Evolutionary conservation across 139 green algal genomes (phyloP), one percentile per base, ranked within the genome.

Genomic region (Micromonas commoda): DNA sequence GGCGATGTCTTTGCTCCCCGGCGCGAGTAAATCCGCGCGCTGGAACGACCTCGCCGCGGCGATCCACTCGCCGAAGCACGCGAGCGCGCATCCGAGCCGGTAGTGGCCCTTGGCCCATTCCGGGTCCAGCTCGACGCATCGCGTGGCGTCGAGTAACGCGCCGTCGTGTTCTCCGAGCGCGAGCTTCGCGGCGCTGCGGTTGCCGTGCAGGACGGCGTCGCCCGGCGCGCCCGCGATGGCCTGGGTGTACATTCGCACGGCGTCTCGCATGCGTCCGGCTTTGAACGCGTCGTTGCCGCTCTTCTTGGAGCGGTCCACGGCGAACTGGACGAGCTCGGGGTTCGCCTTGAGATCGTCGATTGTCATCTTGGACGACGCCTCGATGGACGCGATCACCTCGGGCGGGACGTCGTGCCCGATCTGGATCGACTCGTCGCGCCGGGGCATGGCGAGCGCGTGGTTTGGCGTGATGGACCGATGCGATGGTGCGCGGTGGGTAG

Each of bases 51-150:
- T 24, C 21, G 24, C 28, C 35, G 65, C 77, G n/a, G 53, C 37
- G 6, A 28, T 28, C 24, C n/a, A 68, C 29, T 72, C 71, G 1
- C 45, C 38, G 20, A 52, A 28, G 35, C 28, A 26, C 66, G 52
- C 35, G n/a, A 82, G 39, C 54, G 70, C 71, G 70, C 53, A 75
- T n/a, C 78, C 78, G 35, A 79, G 60, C 23, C 78, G 78, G 73
- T 83, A 83, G 34, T 75, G 60, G 1, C 53, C 73, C 28, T 84
- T 84, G 1, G 60, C 73, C 73, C 73, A 80, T 31, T 24, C 54
- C 24, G 54, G 37, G 52, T 66, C 37, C 19, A 84, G 20, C 52
- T 80, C 29, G 24, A 84, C 64, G 73, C 63, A 76, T 21, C 35
- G 60, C 26, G 32, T 33, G 23, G 80, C 73, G 73, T 84, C 80